A percentile compares a stretch with the other conserved stretches of the same genome.
Conservation (phyloP, 2,329 filamentous ascomycete genomes). For the Microsporum audouinii region DNA sequence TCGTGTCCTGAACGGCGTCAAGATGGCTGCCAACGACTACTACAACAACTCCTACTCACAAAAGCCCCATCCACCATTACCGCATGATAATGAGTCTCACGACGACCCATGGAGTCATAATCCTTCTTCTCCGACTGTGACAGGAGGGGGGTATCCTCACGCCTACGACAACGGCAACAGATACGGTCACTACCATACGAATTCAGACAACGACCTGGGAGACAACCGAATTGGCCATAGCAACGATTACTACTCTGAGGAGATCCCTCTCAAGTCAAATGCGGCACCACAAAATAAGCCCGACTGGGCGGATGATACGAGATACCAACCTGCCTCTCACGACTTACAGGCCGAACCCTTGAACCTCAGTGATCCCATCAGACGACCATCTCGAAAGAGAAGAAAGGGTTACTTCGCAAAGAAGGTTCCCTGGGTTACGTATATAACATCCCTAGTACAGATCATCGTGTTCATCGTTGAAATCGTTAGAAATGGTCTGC, state of each 20-base stretch:
- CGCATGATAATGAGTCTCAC: neutral
- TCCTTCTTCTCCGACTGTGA: slow-evolving; percentile 2
- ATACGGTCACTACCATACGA: slow-evolving; percentile 28
- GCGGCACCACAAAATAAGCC: slow-evolving; percentile 22
- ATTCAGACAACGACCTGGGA: slow-evolving; percentile 23
- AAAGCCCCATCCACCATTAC: neutral
- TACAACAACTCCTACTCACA: slow-evolving; percentile 10
- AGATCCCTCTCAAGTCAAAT: slow-evolving; percentile 33
- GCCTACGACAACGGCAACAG: slow-evolving; percentile 31
- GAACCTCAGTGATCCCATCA: slow-evolving; percentile 15
- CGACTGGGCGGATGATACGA: slow-evolving; percentile 34
- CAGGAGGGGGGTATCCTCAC: neutral
- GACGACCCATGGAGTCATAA: neutral
- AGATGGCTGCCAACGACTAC: slow-evolving; percentile 36
- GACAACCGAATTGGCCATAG: slow-evolving; percentile 20
- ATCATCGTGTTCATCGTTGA: slow-evolving; percentile 80
- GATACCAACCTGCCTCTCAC: slow-evolving; percentile 40
- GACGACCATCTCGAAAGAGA: slow-evolving; percentile 19
- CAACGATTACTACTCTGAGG: slow-evolving; percentile 31
- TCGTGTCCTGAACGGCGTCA: neutral
- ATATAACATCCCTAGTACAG: slow-evolving; percentile 64
- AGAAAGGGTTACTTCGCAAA: slow-evolving; percentile 46
- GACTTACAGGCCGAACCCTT: slow-evolving; percentile 38
- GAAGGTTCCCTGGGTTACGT: slow-evolving; percentile 67
- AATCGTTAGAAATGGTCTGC: slow-evolving; percentile 65